Conservation (phyloP, 805 yeast species). For the Candida nemodendra region DNA sequence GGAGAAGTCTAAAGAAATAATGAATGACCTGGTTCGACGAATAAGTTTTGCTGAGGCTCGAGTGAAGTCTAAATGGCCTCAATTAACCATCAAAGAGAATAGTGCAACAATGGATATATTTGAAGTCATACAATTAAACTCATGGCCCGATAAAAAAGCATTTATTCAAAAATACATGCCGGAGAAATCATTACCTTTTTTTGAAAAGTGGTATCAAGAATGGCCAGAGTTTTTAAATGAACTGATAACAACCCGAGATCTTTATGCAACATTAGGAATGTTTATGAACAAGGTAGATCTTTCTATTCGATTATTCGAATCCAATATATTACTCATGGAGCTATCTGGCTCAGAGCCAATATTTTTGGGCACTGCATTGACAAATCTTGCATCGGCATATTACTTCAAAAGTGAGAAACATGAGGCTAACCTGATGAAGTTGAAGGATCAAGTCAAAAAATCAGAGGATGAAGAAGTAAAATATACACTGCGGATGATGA, state of each 20-base stretch:
- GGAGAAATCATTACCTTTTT: constrained; percentile 17
- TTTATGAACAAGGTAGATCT: constrained; percentile 36
- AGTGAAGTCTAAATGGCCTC: constrained; percentile 18
- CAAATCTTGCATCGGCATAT: constrained; percentile 30
- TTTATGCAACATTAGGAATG: constrained; percentile 68
- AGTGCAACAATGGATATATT: constrained; percentile 12
- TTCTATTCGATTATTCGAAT: constrained; percentile 25
- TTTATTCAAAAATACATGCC: constrained; percentile 25
- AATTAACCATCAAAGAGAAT: constrained; percentile 7
- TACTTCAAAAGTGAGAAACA: constrained; percentile 23
- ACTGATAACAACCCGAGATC: constrained; percentile 72
- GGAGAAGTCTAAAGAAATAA: constrained; percentile 7
- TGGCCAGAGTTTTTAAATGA: constrained; percentile 80
- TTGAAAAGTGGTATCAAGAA: constrained; percentile 35
- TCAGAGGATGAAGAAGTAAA: constrained; percentile 7
- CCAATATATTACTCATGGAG: constrained; percentile 29
- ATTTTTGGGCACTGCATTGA: constrained; percentile 21
- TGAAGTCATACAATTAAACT: constrained; percentile 21
- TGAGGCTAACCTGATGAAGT: constrained; percentile 5
- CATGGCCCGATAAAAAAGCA: constrained; percentile 10
- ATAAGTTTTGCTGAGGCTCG: constrained; percentile 27
- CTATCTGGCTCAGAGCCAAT: constrained; percentile 18
- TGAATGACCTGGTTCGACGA: constrained; percentile 28
- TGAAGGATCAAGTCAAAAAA: constrained; percentile 4
- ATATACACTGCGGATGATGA: constrained; percentile 10